These are phyloP conservation scores for Myxozyma udenii DNA, from an alignment of 805 yeast genomes.

Conservation along the genomic window DNA sequence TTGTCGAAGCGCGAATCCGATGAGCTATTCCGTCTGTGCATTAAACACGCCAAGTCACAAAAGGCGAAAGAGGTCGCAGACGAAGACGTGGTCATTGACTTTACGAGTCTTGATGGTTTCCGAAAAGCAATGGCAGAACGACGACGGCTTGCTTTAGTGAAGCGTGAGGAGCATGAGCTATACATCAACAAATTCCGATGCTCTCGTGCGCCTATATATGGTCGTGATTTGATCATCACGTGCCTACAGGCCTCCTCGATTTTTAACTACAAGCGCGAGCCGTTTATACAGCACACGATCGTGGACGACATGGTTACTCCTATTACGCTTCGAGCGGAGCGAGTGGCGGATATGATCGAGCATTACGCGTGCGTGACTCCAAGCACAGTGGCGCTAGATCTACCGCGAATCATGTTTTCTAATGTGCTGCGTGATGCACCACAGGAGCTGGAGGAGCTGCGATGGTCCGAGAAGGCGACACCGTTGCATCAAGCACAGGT, in stretches of 20 bases:
- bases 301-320: constrained; percentile 17
- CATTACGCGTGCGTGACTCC: constrained; percentile 88
- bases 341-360: constrained; percentile 55
- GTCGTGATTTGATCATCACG: constrained; percentile 36
- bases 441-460: constrained; percentile 16
- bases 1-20: constrained; percentile 31
- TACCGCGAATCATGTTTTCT: constrained; percentile 39
- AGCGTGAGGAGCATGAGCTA: constrained; percentile 52
- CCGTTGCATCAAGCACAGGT: constrained; percentile 82
- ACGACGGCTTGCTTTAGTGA: constrained; percentile 53
- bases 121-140: constrained; percentile 55
- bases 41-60: constrained; percentile 34
- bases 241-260: background rate
- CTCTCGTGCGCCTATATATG: constrained; percentile 62
- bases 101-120: constrained; percentile 46
- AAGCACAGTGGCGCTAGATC: constrained; percentile 70
- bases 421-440: constrained; percentile 35
- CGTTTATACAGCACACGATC: constrained; percentile 4
- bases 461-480: constrained; percentile 34
- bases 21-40: constrained; percentile 6
- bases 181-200: constrained; percentile 69
- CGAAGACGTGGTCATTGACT: constrained; percentile 18
- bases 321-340: constrained; percentile 37
- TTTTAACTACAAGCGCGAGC: background rate
- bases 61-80: constrained; percentile 14